phyloP scores from a whole-genome alignment of 2,329 filamentous ascomycete species.

The Paracoccidioides lutzii region DNA sequence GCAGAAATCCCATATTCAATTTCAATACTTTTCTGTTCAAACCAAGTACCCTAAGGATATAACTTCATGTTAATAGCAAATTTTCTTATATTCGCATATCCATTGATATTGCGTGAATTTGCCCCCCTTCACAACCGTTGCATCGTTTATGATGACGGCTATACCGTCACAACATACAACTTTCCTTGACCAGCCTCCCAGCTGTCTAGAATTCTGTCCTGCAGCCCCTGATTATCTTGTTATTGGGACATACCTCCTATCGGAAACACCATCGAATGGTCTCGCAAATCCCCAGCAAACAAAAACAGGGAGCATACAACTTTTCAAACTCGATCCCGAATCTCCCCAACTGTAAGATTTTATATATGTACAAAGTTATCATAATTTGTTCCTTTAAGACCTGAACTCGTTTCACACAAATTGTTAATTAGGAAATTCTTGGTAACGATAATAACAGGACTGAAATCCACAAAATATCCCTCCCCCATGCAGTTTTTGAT shows the following conservation, averaged over 20 bases:
- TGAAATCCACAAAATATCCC: constrained; percentile 46
- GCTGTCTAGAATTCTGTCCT: constrained; percentile 33
- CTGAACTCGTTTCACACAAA: constrained; percentile 5
- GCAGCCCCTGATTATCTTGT: constrained; percentile 51
- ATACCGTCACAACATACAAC: constrained; percentile 21
- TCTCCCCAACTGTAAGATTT: constrained; percentile 20
- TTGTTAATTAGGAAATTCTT: neutral
- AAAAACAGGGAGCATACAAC: constrained; percentile 60
- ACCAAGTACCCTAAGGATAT: neutral
- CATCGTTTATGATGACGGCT: neutral
- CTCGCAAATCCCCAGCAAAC: constrained; percentile 36
- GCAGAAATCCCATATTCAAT: too few species aligned
- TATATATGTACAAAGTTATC: constrained; percentile 5
- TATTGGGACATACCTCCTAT: constrained; percentile 71
- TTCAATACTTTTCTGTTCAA: neutral
- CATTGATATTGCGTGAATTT: neutral
- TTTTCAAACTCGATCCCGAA: constrained; percentile 43
- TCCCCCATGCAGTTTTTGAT: constrained; percentile 68
- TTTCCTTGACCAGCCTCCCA: constrained; percentile 32
- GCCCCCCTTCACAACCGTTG: too few species aligned
- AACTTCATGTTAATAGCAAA: neutral
- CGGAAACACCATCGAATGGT: constrained; percentile 20
- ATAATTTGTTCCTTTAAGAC: constrained; percentile 7
- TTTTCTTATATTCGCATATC: neutral
- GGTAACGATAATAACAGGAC: constrained; percentile 28